Evolutionary conservation across 2,329 filamentous ascomycete genomes (phyloP), one percentile per base, ranked within the genome.

Genomic region (Alternaria conjuncta): DNA sequence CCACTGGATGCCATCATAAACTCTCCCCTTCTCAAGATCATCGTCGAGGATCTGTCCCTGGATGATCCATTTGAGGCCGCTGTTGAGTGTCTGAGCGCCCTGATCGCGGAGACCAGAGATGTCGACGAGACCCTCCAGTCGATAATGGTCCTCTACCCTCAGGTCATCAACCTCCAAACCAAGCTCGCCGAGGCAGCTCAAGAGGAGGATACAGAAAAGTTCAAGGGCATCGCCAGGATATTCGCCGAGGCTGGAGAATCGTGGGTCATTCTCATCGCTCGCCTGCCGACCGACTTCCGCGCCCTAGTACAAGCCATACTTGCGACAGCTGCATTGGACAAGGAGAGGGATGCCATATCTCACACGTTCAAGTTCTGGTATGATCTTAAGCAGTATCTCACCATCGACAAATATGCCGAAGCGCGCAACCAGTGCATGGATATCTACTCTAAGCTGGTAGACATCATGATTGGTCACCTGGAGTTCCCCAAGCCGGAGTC

Each of bases 301-400:
- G 89, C 88, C 11, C 85, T 99, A 6, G 95, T 99, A 11, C 94
- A 97, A 74, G 89, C 92, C 7, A 89, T 99, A 15, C 86, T 98
- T n/a, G 94, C 98, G 82, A 97, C 94, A 75, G 94, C 93, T 64
- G 88, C 91, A 11, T 88, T 92, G 70, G 96, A 99, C 79, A 90
- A 89, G 77, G 95, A 97, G 57, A 89, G 92, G 65, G 96, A 99
- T 70, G 93, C 94, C 5, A 94, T 99, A 67, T 92, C 93, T 57
- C 89, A 96, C 74, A 99, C 96, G 0, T 99, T 99, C 81, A 89
- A 89, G 70, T 98, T 99, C 83, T 99, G 96, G 96, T 98, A 96
- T 78, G 96, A 99, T 77, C 86, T 99, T 50, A 99, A 99, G 84
- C 94, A 97, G 79, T 97, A 97, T 78, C 86, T 99, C 51, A 94